phyloP scores from a whole-genome alignment of 2,329 filamentous ascomycete species.

The Fusarium decemcellulare region DNA sequence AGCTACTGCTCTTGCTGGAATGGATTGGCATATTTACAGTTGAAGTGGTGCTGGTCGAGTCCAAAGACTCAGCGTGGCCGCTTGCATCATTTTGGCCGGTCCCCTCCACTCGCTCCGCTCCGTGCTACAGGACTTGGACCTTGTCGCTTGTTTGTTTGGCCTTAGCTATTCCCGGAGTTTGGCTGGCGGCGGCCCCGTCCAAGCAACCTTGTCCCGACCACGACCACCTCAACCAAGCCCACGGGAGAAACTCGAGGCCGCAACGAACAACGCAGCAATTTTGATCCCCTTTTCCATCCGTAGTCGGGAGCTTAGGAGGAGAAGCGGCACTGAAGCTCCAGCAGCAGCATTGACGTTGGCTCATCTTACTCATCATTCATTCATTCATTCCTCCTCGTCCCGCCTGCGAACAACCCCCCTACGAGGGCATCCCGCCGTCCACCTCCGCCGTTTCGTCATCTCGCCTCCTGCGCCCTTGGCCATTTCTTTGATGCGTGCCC shows the following conservation, averaged over 20 bases:
- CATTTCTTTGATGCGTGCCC: constrained; percentile 7
- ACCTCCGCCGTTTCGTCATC: constrained; percentile 31
- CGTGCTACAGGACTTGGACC: constrained; percentile 10
- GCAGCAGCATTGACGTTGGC: constrained; percentile 19
- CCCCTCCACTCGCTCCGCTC: neutral
- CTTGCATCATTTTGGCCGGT: constrained; percentile 34
- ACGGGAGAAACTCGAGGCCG: constrained; percentile 10
- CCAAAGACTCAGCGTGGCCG: constrained; percentile 16
- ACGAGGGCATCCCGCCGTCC: constrained; percentile 24
- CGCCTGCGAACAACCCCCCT: constrained; percentile 27
- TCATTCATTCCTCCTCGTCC: constrained; percentile 12
- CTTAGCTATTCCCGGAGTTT: constrained; percentile 27
- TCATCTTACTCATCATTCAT: constrained; percentile 34
- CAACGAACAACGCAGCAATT: constrained; percentile 19
- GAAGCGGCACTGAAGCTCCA: constrained; percentile 3
- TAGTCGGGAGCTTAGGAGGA: neutral
- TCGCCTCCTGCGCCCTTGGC: constrained; percentile 35
- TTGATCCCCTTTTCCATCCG: constrained; percentile 4
- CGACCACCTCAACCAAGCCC: constrained; percentile 37
- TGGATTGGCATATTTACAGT: constrained; percentile 20
- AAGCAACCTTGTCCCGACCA: constrained; percentile 35
- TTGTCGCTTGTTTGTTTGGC: constrained; percentile 8
- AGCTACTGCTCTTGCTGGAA: constrained; percentile 20
- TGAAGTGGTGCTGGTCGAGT: constrained; percentile 25
- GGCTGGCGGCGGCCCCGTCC: constrained; percentile 20